A percentile compares a stretch with the other conserved stretches of the same genome.
phyloP scores from a whole-genome alignment of 495 filamentous ascomycete species.

The Penicillium lagena region DNA sequence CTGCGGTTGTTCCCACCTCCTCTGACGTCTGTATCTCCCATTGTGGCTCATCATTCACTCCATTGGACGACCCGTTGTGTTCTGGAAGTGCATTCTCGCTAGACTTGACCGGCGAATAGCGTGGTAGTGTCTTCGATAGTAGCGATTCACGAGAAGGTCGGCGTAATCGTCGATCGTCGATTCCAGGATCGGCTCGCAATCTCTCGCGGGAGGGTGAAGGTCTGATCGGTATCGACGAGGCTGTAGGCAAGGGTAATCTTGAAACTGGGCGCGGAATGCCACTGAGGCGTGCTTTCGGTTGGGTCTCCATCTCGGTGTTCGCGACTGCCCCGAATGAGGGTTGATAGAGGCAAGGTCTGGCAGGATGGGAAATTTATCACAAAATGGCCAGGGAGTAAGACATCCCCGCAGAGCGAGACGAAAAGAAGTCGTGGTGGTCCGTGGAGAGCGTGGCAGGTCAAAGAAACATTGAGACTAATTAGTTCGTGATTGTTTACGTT shows the following conservation, averaged over 20 bases:
- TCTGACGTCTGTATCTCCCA: slow-evolving; percentile 5
- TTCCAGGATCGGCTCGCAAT: slow-evolving; percentile 33
- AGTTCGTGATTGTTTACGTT: background rate
- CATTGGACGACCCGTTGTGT: slow-evolving; percentile 11
- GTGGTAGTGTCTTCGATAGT: slow-evolving; percentile 30
- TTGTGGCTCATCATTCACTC: slow-evolving; percentile 4
- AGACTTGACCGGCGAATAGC: slow-evolving; percentile 19
- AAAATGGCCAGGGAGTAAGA: background rate
- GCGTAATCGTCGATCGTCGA: slow-evolving; percentile 29
- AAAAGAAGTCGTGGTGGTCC: slow-evolving; percentile 7
- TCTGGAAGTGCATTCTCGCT: slow-evolving; percentile 6
- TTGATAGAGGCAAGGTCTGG: background rate
- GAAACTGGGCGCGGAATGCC: slow-evolving; percentile 38
- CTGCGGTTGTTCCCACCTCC: slow-evolving; percentile 8
- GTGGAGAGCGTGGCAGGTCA: background rate
- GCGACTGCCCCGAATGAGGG: background rate
- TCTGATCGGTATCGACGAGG: slow-evolving; percentile 27
- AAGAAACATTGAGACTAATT: background rate
- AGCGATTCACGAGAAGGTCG: slow-evolving; percentile 35
- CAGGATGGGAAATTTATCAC: background rate
- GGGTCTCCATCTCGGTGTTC: slow-evolving; percentile 26
- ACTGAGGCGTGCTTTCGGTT: slow-evolving; percentile 23
- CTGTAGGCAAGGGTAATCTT: slow-evolving; percentile 36
- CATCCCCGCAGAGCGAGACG: slow-evolving; percentile 1
- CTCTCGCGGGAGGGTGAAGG: slow-evolving; percentile 41